These are phyloP conservation scores for Paraphaeosphaeria minitans DNA, from an alignment of 2,329 filamentous ascomycete species.

Conservation along the genomic window DNA sequence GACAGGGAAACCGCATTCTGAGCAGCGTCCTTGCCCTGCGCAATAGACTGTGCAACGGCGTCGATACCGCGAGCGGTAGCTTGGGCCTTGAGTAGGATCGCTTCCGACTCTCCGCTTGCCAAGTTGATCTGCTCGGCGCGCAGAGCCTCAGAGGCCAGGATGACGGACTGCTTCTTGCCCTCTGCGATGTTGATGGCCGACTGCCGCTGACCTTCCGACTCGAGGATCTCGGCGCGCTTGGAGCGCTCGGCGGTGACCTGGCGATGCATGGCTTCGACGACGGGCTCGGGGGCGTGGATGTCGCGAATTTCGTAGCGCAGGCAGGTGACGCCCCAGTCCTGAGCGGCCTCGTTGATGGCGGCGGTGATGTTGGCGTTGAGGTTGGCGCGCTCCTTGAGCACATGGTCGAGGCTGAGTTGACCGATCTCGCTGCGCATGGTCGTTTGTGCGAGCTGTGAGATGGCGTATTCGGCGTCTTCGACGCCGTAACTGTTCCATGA, in stretches of 20 bases:
- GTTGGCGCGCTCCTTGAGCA: conserved; percentile 93
- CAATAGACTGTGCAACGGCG: conserved; percentile 77
- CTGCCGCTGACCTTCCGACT: conserved; percentile 95
- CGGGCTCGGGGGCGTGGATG: conserved; percentile 91
- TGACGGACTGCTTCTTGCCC: conserved; percentile 95
- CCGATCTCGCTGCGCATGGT: conserved; percentile 99
- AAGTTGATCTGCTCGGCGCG: conserved; percentile 91
- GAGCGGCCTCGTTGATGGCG: conserved; percentile 96
- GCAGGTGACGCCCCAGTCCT: conserved; percentile 96
- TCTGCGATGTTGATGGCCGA: conserved; percentile 99
- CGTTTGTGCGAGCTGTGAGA: conserved; percentile 95
- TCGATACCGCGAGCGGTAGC: conserved; percentile 91
- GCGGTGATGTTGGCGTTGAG: conserved; percentile 99
- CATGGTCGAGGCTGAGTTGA: conserved; percentile 93
- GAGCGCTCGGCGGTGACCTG: conserved; percentile 97
- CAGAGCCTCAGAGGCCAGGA: conserved; percentile 91
- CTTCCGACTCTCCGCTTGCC: conserved; percentile 90
- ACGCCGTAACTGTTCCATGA: conserved; percentile 77
- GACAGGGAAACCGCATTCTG: conserved; percentile 83
- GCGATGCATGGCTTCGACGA: conserved; percentile 97
- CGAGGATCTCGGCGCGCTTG: conserved; percentile 96
- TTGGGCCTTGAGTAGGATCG: conserved; percentile 81
- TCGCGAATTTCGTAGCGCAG: conserved; percentile 97
- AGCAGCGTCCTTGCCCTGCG: conserved; percentile 73
- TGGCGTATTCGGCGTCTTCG: conserved; percentile 98